Conservation (phyloP, 2,329 filamentous ascomycete genomes). For the Fusarium metavorans region DNA sequence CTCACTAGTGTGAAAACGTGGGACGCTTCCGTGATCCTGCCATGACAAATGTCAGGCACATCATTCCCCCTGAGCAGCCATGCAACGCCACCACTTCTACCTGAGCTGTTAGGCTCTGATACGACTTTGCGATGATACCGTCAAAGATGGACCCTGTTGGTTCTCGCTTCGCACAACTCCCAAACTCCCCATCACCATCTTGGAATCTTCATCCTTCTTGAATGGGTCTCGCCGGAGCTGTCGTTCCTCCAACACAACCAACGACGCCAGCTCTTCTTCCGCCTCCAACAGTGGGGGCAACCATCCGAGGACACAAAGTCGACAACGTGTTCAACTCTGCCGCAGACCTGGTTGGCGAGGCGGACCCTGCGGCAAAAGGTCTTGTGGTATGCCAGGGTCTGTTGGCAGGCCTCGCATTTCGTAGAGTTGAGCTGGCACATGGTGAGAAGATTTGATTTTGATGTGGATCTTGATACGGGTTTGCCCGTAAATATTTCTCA, state of each 20-base stretch:
- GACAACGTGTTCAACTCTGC: not conserved
- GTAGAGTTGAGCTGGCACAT: constrained; percentile 12
- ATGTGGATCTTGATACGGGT: not conserved
- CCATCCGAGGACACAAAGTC: not conserved
- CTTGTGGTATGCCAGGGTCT: not conserved
- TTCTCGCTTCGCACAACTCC: not conserved
- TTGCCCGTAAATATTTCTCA: not conserved
- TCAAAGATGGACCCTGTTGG: not conserved
- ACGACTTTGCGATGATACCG: not conserved
- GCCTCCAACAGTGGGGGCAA: constrained; percentile 12
- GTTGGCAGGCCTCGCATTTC: constrained; percentile 5
- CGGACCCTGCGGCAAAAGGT: constrained; percentile 9
- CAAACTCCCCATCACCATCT: not conserved
- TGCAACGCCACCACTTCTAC: not conserved
- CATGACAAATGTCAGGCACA: not conserved
- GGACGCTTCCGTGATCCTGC: not conserved
- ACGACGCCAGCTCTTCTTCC: not conserved
- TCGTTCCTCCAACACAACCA: not conserved
- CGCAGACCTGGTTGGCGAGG: not conserved
- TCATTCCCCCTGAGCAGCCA: not conserved
- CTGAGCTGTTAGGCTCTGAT: not conserved
- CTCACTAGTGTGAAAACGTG: not conserved
- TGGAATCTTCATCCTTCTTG: not conserved
- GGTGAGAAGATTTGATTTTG: not conserved
- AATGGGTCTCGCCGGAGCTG: constrained; percentile 7